phyloP scores from a whole-genome alignment of 2,329 filamentous ascomycete genomes.

The Aspergillus fructus region DNA sequence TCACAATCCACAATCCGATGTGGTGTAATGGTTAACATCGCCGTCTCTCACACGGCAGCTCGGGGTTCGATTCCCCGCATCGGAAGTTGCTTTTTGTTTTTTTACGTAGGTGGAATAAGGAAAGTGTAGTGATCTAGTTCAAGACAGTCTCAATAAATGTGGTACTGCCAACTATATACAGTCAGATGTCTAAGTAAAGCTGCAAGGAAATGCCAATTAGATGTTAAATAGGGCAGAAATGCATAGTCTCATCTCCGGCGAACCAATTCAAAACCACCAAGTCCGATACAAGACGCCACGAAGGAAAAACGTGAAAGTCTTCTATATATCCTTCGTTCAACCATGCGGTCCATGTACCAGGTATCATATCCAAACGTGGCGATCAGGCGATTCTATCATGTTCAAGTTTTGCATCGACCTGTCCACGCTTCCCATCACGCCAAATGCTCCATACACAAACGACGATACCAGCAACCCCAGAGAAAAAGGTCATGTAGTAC shows the following conservation, averaged over 20 bases:
- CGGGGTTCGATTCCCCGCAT: slow-evolving; percentile 28
- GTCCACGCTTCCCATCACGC: slow-evolving; percentile 35
- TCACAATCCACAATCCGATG: slow-evolving; percentile 15
- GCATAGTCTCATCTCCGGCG: background rate
- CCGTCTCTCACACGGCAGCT: slow-evolving; percentile 28
- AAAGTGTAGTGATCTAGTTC: background rate
- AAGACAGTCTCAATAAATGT: background rate
- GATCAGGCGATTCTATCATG: slow-evolving; percentile 35
- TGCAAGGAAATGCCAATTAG: background rate
- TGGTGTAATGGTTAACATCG: slow-evolving; percentile 26
- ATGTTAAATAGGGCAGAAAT: background rate
- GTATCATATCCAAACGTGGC: background rate
- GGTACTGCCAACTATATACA: background rate
- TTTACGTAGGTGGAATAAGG: too few relatives aligned
- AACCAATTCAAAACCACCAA: background rate
- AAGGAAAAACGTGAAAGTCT: background rate
- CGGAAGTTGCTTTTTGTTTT: slow-evolving; percentile 12
- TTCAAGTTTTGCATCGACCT: slow-evolving; percentile 27
- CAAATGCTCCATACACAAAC: slow-evolving; percentile 62
- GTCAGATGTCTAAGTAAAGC: background rate
- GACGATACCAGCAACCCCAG: slow-evolving; percentile 66
- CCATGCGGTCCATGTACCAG: background rate
- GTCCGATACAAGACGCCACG: background rate
- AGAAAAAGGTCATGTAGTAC: slow-evolving; percentile 74
- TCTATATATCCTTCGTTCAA: background rate